These are phyloP conservation scores for Penicillium paradoxum DNA, from an alignment of 495 filamentous ascomycete species.

Conservation along the genomic window DNA sequence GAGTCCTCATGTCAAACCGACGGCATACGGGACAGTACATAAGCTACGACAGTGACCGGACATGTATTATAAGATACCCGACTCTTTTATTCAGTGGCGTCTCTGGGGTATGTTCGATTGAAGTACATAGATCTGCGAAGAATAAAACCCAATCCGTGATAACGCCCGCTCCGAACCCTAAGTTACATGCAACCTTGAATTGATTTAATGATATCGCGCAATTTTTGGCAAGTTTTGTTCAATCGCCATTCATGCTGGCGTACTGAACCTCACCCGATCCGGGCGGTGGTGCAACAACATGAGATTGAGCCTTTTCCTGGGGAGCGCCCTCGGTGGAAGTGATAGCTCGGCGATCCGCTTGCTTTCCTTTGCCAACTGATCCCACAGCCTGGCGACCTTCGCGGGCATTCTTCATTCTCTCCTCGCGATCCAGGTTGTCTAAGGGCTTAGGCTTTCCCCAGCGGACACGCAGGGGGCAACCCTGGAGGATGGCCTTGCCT, in stretches of 20 bases:
- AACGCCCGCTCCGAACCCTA: constrained; percentile 40
- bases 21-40: constrained; percentile 4
- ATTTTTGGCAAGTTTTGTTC: constrained; percentile 20
- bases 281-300: constrained; percentile 72
- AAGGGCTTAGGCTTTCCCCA: constrained; percentile 91
- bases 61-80: constrained; percentile 47
- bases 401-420: constrained; percentile 67
- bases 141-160: constrained; percentile 26
- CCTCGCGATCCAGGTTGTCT: constrained; percentile 80
- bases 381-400: constrained; percentile 58
- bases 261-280: constrained; percentile 79
- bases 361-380: constrained; percentile 26
- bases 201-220: not conserved
- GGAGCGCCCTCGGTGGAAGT: constrained; percentile 28
- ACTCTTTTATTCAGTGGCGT: constrained; percentile 36
- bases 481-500: constrained; percentile 75
- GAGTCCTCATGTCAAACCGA: not conserved
- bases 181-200: constrained; percentile 25
- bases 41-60: constrained; percentile 7
- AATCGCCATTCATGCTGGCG: constrained; percentile 80
- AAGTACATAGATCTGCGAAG: constrained; percentile 40
- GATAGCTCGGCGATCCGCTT: constrained; percentile 30
- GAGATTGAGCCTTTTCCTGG: constrained; percentile 38
- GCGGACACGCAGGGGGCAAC: constrained; percentile 80
- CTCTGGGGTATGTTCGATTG: constrained; percentile 33